phyloP scores from a whole-genome alignment of 345 rosid genomes.

The Brassica incana region DNA sequence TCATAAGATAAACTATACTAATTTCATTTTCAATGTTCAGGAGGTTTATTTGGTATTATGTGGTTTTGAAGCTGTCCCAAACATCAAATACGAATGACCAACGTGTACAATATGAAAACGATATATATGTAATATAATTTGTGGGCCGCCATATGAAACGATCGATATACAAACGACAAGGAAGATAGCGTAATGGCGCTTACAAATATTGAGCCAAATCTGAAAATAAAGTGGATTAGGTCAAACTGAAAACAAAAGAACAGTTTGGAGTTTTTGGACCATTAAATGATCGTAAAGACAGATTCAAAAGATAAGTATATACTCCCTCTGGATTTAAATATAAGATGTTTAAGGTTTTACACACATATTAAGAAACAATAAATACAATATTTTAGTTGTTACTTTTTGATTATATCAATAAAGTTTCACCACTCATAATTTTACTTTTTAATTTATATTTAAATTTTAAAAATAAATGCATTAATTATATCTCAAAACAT shows the following conservation, averaged over 20 bases:
- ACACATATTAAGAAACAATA: too few relatives aligned
- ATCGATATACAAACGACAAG: slow-evolving; percentile 5
- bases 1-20: not conserved
- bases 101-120: slow-evolving; percentile 5
- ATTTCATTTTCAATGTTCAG: not conserved
- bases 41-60: not conserved
- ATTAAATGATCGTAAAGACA: slow-evolving; percentile 5
- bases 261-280: not conserved
- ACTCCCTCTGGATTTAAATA: too few relatives aligned
- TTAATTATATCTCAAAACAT: too few relatives aligned
- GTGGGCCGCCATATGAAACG: not conserved
- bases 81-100: not conserved
- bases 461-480: too few relatives aligned
- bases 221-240: not conserved
- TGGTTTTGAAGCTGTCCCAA: not conserved
- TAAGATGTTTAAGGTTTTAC: too few relatives aligned
- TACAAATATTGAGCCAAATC: not conserved
- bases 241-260: slow-evolving; percentile 13
- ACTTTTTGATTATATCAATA: too few relatives aligned
- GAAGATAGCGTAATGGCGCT: not conserved
- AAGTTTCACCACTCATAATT: too few relatives aligned
- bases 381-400: too few relatives aligned
- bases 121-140: not conserved
- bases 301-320: not conserved
- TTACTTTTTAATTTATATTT: too few relatives aligned